Conservation (phyloP, 2,329 filamentous ascomycete genomes). For the Neopestalotiopsis clavispora region DNA sequence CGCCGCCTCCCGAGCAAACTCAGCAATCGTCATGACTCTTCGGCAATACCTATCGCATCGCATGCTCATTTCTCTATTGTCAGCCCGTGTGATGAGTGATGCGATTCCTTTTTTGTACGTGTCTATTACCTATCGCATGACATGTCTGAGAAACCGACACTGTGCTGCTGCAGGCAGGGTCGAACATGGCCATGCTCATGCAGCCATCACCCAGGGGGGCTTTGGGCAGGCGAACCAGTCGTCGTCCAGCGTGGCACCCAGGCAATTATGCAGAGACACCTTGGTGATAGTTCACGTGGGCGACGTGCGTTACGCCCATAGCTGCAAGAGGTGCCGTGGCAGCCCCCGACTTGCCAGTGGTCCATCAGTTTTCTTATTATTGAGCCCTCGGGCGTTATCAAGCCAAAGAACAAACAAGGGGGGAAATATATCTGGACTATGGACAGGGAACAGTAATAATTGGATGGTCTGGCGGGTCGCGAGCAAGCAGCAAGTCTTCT, state of each 20-base stretch:
- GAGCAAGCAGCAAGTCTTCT: not conserved
- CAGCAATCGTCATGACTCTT: not conserved
- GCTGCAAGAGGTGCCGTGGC: slow-evolving; percentile 12
- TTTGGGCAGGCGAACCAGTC: slow-evolving; percentile 1
- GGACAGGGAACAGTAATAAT: not conserved
- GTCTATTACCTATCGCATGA: not conserved
- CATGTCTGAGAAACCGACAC: not conserved
- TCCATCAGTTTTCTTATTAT: not conserved
- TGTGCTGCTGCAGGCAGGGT: slow-evolving; percentile 12
- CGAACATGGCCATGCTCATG: slow-evolving; percentile 13
- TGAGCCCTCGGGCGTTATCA: not conserved
- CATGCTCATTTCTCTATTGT: not conserved
- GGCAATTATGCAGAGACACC: slow-evolving; percentile 17
- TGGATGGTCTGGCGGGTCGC: not conserved
- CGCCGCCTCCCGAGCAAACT: not conserved
- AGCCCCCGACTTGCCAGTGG: slow-evolving; percentile 16
- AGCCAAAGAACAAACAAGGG: not conserved
- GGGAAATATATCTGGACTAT: not conserved
- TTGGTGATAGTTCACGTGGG: slow-evolving; percentile 18
- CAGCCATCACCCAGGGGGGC: slow-evolving; percentile 9
- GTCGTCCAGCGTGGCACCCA: not conserved
- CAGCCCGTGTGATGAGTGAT: slow-evolving; percentile 2
- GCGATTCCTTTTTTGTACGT: not conserved
- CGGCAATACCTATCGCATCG: not conserved
- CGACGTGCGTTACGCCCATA: slow-evolving; percentile 2